A percentile compares a stretch with the other conserved stretches of the same genome.
These are phyloP conservation scores for Rhynchospora pubera DNA, from an alignment of 176 grass and related monocot genomes.

Conservation along the genomic window DNA sequence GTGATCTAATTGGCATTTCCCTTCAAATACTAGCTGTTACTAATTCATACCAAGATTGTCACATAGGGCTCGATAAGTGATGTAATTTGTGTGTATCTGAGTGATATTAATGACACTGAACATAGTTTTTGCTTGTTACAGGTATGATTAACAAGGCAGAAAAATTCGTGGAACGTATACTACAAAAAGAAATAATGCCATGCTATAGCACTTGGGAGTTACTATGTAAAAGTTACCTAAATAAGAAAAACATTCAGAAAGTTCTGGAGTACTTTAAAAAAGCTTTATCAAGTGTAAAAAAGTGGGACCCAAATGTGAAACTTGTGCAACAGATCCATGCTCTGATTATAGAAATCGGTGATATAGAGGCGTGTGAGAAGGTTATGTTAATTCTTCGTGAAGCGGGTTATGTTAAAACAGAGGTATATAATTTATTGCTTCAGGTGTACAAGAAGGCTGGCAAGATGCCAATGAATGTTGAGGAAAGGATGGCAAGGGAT, in stretches of 20 bases:
- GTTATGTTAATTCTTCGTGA: constrained; percentile 46
- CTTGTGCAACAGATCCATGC: constrained; percentile 31
- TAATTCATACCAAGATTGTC: not conserved
- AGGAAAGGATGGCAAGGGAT: constrained; percentile 70
- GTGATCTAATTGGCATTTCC: not conserved
- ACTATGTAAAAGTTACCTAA: constrained; percentile 52
- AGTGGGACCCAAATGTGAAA: constrained; percentile 61
- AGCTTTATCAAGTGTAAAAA: constrained; percentile 54
- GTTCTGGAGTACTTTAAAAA: constrained; percentile 53
- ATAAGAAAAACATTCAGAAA: constrained; percentile 29
- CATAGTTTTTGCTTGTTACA: not conserved
- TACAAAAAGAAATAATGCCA: constrained; percentile 45
- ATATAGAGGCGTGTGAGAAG: constrained; percentile 58
- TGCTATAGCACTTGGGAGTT: constrained; percentile 73
- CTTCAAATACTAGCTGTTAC: not conserved
- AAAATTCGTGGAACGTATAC: constrained; percentile 28
- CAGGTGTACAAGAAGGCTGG: constrained; percentile 50
- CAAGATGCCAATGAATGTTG: constrained; percentile 65
- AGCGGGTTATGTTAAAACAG: constrained; percentile 51
- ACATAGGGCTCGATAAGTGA: not conserved
- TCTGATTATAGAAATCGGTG: constrained; percentile 35
- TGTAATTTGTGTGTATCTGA: not conserved
- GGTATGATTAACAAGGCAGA: constrained; percentile 39
- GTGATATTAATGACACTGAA: not conserved
- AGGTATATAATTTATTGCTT: constrained; percentile 64